These are phyloP conservation scores for Eucalyptus pauciflora DNA, from an alignment of 345 rosid species.

Conservation along the genomic window DNA sequence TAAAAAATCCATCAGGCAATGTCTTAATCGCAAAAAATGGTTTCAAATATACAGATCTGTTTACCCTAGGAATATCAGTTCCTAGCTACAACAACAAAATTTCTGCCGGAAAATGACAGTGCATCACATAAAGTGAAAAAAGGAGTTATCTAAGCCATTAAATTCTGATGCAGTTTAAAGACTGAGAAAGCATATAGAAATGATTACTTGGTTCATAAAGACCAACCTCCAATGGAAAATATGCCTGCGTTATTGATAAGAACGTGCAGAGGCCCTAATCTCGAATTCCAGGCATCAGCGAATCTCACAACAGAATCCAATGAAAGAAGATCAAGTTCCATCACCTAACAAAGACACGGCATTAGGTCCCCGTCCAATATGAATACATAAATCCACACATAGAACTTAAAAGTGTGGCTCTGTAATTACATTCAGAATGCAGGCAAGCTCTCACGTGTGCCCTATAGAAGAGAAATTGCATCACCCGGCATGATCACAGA, in stretches of 20 bases:
- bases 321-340: conserved; percentile 96
- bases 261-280: conserved; percentile 60
- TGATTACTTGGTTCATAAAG: not conserved
- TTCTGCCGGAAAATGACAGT: not conserved
- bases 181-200: not conserved
- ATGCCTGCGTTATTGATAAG: conserved; percentile 92
- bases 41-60: not conserved
- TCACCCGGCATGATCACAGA: not conserved
- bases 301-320: conserved; percentile 68
- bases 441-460: not conserved
- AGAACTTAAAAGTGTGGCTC: not conserved
- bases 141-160: not conserved
- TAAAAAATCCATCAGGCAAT: not conserved
- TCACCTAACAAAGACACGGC: conserved; percentile 29
- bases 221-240: conserved; percentile 83
- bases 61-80: not conserved
- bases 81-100: not conserved
- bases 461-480: not conserved
- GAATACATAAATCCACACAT: not conserved
- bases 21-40: not conserved
- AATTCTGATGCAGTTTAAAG: not conserved
- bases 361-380: not conserved
- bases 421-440: not conserved
- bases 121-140: not conserved
- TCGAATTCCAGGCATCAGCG: conserved; percentile 61